These are phyloP conservation scores for Tetracentron sinense DNA, from an alignment of 164 flowering plant genomes.

Conservation along the genomic window DNA sequence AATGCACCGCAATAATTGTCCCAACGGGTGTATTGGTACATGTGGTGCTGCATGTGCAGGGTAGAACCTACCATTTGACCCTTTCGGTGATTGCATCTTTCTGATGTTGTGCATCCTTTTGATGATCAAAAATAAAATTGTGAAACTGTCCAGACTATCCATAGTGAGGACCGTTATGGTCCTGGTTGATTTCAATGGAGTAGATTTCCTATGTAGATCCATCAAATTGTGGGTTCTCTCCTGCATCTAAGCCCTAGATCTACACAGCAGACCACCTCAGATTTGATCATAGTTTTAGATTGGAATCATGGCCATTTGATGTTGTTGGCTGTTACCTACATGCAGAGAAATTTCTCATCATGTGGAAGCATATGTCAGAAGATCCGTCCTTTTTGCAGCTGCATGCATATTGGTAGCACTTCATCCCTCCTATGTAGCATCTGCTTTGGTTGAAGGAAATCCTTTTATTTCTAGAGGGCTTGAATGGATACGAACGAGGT, in stretches of 20 bases:
- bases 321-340: neutral
- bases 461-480: conserved; percentile 65
- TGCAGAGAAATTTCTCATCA: conserved; percentile 76
- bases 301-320: neutral
- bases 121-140: neutral
- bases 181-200: neutral
- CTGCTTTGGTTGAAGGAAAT: conserved; percentile 73
- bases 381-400: conserved; percentile 81
- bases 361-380: conserved; percentile 83
- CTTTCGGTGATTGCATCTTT: neutral
- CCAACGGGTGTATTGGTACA: neutral
- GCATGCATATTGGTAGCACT: conserved; percentile 73
- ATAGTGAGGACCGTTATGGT: neutral
- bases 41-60: neutral
- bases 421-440: conserved; percentile 83
- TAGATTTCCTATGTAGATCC: neutral
- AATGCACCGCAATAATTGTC: neutral
- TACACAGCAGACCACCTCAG: neutral
- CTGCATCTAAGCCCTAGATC: neutral
- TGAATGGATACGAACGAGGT: conserved; percentile 92
- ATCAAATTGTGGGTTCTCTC: neutral
- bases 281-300: neutral
- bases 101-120: neutral
- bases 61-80: neutral
- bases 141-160: neutral